A percentile compares a stretch with the other conserved stretches of the same genome.
Evolutionary conservation across 352 stramenopile species (phyloP).

Genomic region (Globisporangium parvum): DNA sequence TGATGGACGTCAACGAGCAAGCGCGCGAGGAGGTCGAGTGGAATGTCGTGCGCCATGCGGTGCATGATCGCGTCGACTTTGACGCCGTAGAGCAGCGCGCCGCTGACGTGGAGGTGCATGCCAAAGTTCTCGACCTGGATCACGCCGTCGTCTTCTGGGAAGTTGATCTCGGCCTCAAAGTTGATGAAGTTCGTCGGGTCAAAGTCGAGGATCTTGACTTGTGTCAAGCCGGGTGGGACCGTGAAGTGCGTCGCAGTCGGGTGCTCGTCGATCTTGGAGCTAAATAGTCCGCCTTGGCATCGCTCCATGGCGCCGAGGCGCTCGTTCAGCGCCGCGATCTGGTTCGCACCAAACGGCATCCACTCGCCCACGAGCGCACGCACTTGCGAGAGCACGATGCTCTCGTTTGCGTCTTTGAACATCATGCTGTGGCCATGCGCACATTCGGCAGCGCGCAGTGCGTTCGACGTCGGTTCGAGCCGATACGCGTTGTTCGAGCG

Average conservation of each 20-base stretch:
- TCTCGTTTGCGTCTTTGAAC: conserved; percentile 90
- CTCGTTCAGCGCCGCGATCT: conserved; percentile 96
- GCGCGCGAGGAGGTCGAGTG: conserved; percentile 92
- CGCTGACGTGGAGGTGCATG: conserved; percentile 75
- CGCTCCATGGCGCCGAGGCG: conserved; percentile 94
- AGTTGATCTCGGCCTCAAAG: conserved; percentile 97
- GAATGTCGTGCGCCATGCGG: conserved; percentile 93
- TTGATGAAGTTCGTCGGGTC: conserved; percentile 97
- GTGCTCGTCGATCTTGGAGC: conserved; percentile 87
- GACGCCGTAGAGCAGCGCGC: conserved; percentile 70
- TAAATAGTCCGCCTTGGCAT: conserved; percentile 96
- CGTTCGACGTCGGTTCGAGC: conserved; percentile 92
- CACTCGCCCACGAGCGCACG: conserved; percentile 96
- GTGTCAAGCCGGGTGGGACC: conserved; percentile 90
- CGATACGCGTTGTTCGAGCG: conserved; percentile 87
- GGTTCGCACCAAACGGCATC: conserved; percentile 96
- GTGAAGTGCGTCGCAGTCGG: conserved; percentile 84
- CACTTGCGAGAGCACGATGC: conserved; percentile 95
- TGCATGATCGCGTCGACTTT: conserved; percentile 97
- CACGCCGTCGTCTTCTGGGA: conserved; percentile 90
- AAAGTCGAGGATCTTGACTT: conserved; percentile 97
- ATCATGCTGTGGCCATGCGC: conserved; percentile 87
- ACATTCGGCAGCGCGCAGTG: conserved; percentile 87
- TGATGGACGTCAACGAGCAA: conserved; percentile 95
- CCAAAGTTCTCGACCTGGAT: conserved; percentile 97